Evolutionary conservation across 2,329 filamentous ascomycete genomes (phyloP), one percentile per base, ranked within the genome.

Genomic region (Claviceps spartinae): DNA sequence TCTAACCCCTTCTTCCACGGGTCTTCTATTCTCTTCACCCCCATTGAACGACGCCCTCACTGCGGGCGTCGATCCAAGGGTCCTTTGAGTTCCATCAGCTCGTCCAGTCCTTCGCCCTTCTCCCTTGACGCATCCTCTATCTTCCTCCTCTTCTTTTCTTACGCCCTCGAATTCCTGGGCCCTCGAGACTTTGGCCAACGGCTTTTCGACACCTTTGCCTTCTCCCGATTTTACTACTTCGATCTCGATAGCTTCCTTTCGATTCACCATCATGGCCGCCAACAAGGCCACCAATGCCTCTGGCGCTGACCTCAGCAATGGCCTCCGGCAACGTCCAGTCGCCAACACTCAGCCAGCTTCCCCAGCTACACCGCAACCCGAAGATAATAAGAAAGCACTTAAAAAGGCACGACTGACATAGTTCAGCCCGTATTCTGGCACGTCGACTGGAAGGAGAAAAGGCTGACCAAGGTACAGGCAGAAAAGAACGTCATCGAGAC

Each of bases 401-500:
- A 76, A 77, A 66, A 77, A 81, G 75, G 79, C 81, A 36, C 22
- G 26, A 13, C 8, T 5, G 36, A 16, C 30, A 38, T n/a, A 34
- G 5, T 26, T 22, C 24, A 30, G 16, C 26, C 26, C 11, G 9
- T 20, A 6, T 16, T 43, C 13, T n/a, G 18, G 34, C 18, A 24
- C 34, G 14, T 48, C 46, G 13, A 13, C 26, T 4, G 7, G 44
- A 13, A 41, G 14, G 3, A 6, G 13, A 34, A 22, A 36, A 20
- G 6, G 8, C 59, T 65, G 47, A 64, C 57, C 41, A 36, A 41
- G 13, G 9, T 5, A 37, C 11, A 54, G 53, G 41, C 48, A 41
- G 66, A 74, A 58, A 73, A 78, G 59, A 79, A 78, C 24, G 65
- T 86, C 57, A 68, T 86, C 59, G 66, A 83, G 52, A 72, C 78